Percentiles rank a stretch among this genome's conserved stretches.
These are phyloP conservation scores for Phytophthora sojae DNA, from an alignment of 352 stramenopile genomes.

Conservation along the genomic window DNA sequence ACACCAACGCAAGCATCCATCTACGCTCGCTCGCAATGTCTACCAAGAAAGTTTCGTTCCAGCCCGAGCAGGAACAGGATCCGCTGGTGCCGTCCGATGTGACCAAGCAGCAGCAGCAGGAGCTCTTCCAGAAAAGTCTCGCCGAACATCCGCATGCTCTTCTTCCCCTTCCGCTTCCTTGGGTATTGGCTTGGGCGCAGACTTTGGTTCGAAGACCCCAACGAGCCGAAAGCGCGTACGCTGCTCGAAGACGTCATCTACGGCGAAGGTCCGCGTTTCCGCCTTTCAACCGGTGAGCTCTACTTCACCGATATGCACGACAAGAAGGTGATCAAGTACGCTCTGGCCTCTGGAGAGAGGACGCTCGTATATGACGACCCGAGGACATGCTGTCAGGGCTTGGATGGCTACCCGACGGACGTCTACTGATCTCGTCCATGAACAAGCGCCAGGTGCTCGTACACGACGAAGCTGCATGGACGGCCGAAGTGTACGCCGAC, in stretches of 20 bases:
- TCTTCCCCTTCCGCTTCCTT: conserved; percentile 37
- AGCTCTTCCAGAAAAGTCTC: conserved; percentile 30
- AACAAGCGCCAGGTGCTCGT: conserved; percentile 50
- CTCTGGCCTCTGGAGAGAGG: conserved; percentile 38
- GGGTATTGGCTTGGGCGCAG: conserved; percentile 26
- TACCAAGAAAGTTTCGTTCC: conserved; percentile 11
- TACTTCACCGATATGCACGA: conserved; percentile 74
- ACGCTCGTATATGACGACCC: conserved; percentile 45
- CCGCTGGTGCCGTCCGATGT: conserved; percentile 8
- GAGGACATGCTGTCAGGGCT: conserved; percentile 58
- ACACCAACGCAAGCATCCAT: not conserved
- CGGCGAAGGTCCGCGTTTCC: conserved; percentile 65
- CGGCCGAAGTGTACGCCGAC: conserved; percentile 50
- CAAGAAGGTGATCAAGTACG: conserved; percentile 57
- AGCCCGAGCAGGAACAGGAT: conserved; percentile 10
- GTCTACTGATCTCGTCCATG: conserved; percentile 54
- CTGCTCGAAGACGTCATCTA: conserved; percentile 40
- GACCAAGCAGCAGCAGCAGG: not conserved
- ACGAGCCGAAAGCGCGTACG: conserved; percentile 20
- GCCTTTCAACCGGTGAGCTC: conserved; percentile 43
- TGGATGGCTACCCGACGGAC: conserved; percentile 63
- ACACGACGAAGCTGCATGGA: conserved; percentile 38
- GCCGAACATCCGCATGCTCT: conserved; percentile 26
- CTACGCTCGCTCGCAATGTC: not conserved
- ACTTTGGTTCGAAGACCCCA: conserved; percentile 18